Evolutionary conservation across 2,329 filamentous ascomycete genomes (phyloP).

Genomic region (Pleoardoris graminearum): DNA sequence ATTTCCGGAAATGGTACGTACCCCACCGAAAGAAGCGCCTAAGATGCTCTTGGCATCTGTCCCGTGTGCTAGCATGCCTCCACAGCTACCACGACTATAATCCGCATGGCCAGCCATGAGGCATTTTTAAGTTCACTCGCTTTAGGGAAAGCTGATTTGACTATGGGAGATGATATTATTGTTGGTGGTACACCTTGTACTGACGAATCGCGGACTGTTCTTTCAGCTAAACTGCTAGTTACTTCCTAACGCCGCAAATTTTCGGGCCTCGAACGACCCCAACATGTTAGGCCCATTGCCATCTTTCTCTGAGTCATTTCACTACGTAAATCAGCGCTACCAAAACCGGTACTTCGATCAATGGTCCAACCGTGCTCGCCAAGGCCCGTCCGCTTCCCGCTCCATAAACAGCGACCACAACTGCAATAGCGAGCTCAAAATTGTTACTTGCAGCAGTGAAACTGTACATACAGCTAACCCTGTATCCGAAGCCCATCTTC

Average conservation of each 20-base stretch:
- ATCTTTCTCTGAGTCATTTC: conserved; percentile 60
- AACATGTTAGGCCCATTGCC: conserved; percentile 53
- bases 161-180: not conserved
- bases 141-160: too few relatives aligned
- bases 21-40: not conserved
- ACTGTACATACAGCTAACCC: conserved; percentile 72
- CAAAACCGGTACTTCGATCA: conserved; percentile 85
- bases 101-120: too few relatives aligned
- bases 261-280: not conserved
- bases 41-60: not conserved
- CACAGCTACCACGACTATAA: not conserved
- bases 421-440: conserved; percentile 88
- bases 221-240: too few relatives aligned
- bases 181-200: not conserved
- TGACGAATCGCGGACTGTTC: not conserved
- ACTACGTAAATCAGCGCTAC: conserved; percentile 76
- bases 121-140: too few relatives aligned
- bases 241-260: not conserved
- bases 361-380: conserved; percentile 78
- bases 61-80: not conserved
- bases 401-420: conserved; percentile 80
- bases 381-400: conserved; percentile 77
- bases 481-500: conserved; percentile 74
- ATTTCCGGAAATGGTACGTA: not conserved
- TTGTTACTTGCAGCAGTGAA: conserved; percentile 93